Percentiles rank a stretch among this genome's conserved stretches.
Evolutionary conservation across 169 alveolate species (phyloP).

Genomic region (Plasmodium gallinaceum): DNA sequence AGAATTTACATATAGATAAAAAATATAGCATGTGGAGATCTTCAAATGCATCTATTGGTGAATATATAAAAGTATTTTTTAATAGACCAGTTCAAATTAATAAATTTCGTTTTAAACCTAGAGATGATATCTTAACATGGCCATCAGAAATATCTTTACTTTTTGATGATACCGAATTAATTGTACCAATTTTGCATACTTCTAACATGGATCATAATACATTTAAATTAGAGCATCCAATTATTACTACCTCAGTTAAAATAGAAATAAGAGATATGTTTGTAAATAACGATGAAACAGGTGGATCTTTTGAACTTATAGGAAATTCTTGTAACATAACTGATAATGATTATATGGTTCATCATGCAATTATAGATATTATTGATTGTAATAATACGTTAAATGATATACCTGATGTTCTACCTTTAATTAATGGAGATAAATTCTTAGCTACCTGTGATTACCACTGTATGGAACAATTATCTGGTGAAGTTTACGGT

Average conservation of each 20-base stretch:
- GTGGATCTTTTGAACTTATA: constrained; percentile 82
- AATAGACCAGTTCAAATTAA: constrained; percentile 80
- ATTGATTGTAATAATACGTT: constrained; percentile 64
- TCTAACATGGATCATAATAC: constrained; percentile 76
- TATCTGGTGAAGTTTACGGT: constrained; percentile 34
- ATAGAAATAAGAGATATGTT: constrained; percentile 80
- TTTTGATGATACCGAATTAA: constrained; percentile 78
- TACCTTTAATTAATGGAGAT: constrained; percentile 70
- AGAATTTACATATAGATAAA: constrained; percentile 79
- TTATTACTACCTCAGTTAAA: constrained; percentile 75
- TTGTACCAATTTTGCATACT: constrained; percentile 81
- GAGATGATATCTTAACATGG: constrained; percentile 84
- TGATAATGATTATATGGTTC: constrained; percentile 2
- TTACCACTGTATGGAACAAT: constrained; percentile 43
- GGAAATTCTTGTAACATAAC: constrained; percentile 77
- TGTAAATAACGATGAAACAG: constrained; percentile 73
- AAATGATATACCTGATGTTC: constrained; percentile 56
- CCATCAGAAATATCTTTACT: constrained; percentile 79
- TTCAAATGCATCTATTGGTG: constrained; percentile 76
- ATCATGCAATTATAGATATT: constrained; percentile 66
- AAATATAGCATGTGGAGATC: constrained; percentile 81
- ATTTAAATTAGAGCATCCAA: constrained; percentile 79
- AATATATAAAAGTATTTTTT: constrained; percentile 76
- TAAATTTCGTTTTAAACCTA: constrained; percentile 80
- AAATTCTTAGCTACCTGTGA: constrained; percentile 77